A percentile compares a stretch with the other conserved stretches of the same genome.
Evolutionary conservation across 306 rosid species (phyloP).

Genomic region (Leucaena leucocephala): DNA sequence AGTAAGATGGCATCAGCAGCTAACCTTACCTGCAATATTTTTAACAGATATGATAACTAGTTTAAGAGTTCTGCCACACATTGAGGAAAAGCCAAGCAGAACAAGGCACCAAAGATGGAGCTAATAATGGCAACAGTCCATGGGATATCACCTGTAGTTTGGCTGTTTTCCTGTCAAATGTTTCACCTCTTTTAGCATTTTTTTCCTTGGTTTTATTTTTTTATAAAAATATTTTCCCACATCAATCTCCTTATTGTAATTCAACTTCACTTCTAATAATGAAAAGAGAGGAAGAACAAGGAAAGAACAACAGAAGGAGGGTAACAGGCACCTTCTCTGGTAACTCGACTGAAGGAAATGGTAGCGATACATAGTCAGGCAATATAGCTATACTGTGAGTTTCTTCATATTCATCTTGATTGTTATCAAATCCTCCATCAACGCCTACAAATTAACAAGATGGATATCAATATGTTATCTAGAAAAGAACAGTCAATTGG

Average conservation of each 20-base stretch:
- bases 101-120: neutral
- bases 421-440: conserved; percentile 93
- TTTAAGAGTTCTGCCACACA: conserved; percentile 5
- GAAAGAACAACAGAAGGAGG: neutral
- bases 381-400: conserved; percentile 64
- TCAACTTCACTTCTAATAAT: neutral
- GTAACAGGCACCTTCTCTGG: conserved; percentile 83
- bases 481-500: conserved; percentile 12
- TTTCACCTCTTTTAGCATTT: conserved; percentile 4
- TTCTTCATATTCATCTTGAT: conserved; percentile 77
- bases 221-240: neutral
- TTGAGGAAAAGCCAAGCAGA: neutral
- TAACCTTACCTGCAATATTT: conserved; percentile 75
- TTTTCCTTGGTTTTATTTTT: neutral
- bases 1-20: conserved; percentile 81
- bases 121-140: conserved; percentile 3
- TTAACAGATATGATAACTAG: conserved; percentile 23
- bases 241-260: conserved; percentile 12
- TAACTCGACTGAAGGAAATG: conserved; percentile 93
- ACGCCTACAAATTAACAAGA: conserved; percentile 57
- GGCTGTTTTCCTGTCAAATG: neutral
- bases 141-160: conserved; percentile 1
- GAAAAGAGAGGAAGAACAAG: neutral
- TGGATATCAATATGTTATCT: conserved; percentile 20
- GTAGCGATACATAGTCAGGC: conserved; percentile 78